Conservation (phyloP, 2,329 filamentous ascomycete genomes). For the Trichoderma sp. region DNA sequence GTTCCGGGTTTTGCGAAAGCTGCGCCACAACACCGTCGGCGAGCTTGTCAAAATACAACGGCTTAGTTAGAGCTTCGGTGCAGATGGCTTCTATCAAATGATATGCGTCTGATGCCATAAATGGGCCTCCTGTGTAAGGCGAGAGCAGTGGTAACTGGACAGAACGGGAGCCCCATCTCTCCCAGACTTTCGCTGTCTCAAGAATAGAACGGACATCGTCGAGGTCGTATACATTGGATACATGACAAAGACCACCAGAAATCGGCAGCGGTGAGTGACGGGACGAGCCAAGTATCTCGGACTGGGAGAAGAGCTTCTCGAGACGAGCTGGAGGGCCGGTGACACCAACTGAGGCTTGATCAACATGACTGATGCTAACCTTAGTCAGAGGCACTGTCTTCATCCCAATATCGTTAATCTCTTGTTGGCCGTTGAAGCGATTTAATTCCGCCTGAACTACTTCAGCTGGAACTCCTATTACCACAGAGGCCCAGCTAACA, state of each 20-base stretch:
- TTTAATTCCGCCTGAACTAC: constrained; percentile 41
- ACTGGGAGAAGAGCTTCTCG: constrained; percentile 30
- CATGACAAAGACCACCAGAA: constrained; percentile 39
- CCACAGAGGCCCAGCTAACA: constrained; percentile 43
- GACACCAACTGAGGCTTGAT: constrained; percentile 34
- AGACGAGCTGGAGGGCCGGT: constrained; percentile 36
- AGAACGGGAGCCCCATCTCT: not conserved
- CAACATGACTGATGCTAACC: constrained; percentile 41
- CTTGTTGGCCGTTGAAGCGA: constrained; percentile 21
- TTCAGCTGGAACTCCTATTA: constrained; percentile 32
- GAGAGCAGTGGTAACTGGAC: not conserved
- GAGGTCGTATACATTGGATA: constrained; percentile 37
- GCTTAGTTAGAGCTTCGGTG: not conserved
- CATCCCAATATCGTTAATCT: not conserved
- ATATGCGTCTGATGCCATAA: not conserved
- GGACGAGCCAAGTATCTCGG: constrained; percentile 15
- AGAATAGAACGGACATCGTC: not conserved
- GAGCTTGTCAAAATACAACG: not conserved
- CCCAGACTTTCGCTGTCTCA: not conserved
- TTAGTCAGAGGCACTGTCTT: constrained; percentile 18
- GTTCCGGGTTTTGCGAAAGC: not conserved
- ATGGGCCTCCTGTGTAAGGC: not conserved
- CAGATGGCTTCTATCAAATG: not conserved
- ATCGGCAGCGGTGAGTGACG: constrained; percentile 34
- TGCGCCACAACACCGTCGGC: not conserved